phyloP scores from a whole-genome alignment of 306 rosid genomes.

The Fragaria ananassa region DNA sequence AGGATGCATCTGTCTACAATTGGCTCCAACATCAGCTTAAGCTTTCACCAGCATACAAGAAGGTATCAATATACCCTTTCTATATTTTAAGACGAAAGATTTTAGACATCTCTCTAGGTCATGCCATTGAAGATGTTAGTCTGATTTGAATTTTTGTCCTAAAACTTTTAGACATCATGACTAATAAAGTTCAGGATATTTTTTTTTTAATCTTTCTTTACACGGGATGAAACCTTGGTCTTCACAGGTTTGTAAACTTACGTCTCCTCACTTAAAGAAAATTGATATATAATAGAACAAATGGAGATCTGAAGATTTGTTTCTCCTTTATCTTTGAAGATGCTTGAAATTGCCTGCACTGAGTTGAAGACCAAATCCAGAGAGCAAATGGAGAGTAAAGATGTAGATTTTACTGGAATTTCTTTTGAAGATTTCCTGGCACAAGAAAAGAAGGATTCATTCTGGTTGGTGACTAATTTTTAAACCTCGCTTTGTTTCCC shows the following conservation, averaged over 20 bases:
- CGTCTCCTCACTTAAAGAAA: neutral
- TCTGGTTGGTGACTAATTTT: constrained; percentile 57
- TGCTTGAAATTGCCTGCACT: constrained; percentile 62
- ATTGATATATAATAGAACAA: neutral
- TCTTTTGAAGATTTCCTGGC: constrained; percentile 86
- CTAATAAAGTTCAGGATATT: neutral
- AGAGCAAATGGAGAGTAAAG: constrained; percentile 38
- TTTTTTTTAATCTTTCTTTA: neutral
- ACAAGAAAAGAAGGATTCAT: constrained; percentile 87
- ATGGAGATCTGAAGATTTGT: constrained; percentile 15
- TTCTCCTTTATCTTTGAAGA: constrained; percentile 28
- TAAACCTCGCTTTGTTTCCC: neutral
- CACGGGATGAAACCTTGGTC: neutral
- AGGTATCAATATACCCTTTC: constrained; percentile 39
- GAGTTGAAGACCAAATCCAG: constrained; percentile 53
- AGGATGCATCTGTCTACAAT: constrained; percentile 84
- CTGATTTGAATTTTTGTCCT: neutral
- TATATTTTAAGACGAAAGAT: neutral
- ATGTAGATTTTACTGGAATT: constrained; percentile 51
- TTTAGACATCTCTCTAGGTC: neutral
- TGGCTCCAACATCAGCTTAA: constrained; percentile 91
- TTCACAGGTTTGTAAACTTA: neutral
- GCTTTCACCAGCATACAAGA: constrained; percentile 87
- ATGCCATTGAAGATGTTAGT: neutral
- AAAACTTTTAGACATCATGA: neutral